Percentiles rank a stretch among this genome's conserved stretches.
phyloP scores from a whole-genome alignment of 129 eudicot species.

The Rutidosis leptorrhynchoides region DNA sequence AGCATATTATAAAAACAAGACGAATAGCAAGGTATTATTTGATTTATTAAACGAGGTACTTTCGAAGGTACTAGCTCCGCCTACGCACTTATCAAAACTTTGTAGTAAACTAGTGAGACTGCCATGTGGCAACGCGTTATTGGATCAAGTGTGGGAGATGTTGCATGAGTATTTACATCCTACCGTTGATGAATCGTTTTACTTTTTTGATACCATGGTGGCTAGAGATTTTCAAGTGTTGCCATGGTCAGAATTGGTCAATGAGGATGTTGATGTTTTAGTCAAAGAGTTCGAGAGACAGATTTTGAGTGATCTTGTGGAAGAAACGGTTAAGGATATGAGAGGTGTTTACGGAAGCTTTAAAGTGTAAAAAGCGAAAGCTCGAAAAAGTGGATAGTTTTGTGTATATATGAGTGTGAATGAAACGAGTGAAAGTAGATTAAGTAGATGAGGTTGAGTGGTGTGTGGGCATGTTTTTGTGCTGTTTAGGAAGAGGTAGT shows the following conservation, averaged over 20 bases:
- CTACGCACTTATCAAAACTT: conserved; percentile 43
- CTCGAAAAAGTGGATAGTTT: neutral
- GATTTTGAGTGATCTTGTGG: conserved; percentile 56
- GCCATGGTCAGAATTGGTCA: conserved; percentile 62
- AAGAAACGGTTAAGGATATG: conserved; percentile 66
- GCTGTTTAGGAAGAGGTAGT: conserved; percentile 29
- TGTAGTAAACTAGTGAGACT: conserved; percentile 38
- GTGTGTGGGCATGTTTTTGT: conserved; percentile 32
- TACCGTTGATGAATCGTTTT: conserved; percentile 35
- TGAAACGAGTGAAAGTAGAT: conserved; percentile 33
- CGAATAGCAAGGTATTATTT: conserved; percentile 38
- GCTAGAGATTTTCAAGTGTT: conserved; percentile 52
- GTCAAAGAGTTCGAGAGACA: conserved; percentile 62
- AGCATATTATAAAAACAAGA: conserved; percentile 42
- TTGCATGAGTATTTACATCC: conserved; percentile 48
- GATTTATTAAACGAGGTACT: conserved; percentile 83
- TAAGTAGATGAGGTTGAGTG: conserved; percentile 28
- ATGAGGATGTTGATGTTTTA: conserved; percentile 54
- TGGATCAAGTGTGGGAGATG: conserved; percentile 63
- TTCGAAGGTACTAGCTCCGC: conserved; percentile 56
- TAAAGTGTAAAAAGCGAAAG: conserved; percentile 25
- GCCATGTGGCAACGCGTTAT: conserved; percentile 54
- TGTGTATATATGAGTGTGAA: conserved; percentile 44
- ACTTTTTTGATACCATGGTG: conserved; percentile 66
- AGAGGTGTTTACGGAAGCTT: conserved; percentile 2